Base-by-base conservation (phyloP, 305 asterid species). In the Stenogyne calaminthoides region DNA sequence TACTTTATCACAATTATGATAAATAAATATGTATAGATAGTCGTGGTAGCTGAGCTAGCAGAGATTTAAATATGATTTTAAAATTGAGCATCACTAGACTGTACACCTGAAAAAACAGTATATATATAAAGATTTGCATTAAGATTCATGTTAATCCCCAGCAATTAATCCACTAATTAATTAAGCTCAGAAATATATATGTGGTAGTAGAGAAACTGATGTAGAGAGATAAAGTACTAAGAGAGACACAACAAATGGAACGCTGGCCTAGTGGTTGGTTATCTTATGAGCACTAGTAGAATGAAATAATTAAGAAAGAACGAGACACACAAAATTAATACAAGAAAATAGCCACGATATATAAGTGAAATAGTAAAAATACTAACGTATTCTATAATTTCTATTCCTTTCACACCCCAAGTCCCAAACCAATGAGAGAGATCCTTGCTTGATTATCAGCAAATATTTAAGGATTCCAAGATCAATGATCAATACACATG, bases 21-120 rank as follows among this genome's bases (percentile, higher is more conserved):
- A 46, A 46, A 46, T 12, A 11, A 14, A 46, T 0, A 3, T 36
- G 14, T 5, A 3, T 36, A 3, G 7, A 36, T 46, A 46, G 12
- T 46, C 16, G 54, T 46, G 54, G 8, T 46, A 12, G 25, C 25
- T 2, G 25, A 22, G 19, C 19, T 47, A 47, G 54, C 19, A 57
- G 36, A 57, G 39, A 22, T 25, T 57, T 25, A 57, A 57, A 22
- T 22, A 56, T 54, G 27, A 18, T 55, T 34, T 64, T 20, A 51
- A n/a, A 62, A 69, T 63, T 64, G 68, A 37, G 72, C 7, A 14
- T 68, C 76, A 64, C 55, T 52, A 55, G 2, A 4, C n/a, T 20
- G 27, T 39, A 56, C 19, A 34, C 1, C 40, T 16, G 39, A 39
- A 36, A 47, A 44, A 22, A 25, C 36, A 22, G 9, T 11, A 22